phyloP scores from a whole-genome alignment of 805 yeast genomes.

The Blastobotrys muscicola region DNA sequence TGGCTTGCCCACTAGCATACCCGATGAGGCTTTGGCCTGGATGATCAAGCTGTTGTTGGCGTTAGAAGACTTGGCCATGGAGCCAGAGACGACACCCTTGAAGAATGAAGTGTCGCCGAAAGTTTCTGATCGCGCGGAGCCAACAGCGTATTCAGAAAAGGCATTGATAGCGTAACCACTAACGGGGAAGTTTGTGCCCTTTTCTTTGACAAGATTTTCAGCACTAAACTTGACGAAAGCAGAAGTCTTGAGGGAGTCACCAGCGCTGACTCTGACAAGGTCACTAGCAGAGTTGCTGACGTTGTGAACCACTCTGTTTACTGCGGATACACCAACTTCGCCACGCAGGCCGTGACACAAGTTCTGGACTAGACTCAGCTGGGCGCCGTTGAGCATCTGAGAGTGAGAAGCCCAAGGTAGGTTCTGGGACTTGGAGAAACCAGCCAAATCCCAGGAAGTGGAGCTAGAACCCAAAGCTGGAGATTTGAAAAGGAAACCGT shows the following conservation, averaged over 20 bases:
- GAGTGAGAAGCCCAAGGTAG: conserved; percentile 45
- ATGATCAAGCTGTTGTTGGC: conserved; percentile 5
- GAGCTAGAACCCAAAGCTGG: neutral
- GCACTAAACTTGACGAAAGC: conserved; percentile 33
- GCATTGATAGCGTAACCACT: conserved; percentile 33
- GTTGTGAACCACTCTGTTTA: conserved; percentile 47
- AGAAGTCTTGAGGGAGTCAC: conserved; percentile 50
- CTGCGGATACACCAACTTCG: conserved; percentile 44
- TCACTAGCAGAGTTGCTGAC: conserved; percentile 44
- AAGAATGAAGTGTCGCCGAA: conserved; percentile 13
- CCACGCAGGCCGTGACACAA: conserved; percentile 1
- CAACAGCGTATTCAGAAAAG: conserved; percentile 26
- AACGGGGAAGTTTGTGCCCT: conserved; percentile 32
- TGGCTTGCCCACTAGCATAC: conserved; percentile 15
- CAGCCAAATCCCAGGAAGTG: neutral
- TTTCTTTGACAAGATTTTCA: conserved; percentile 30
- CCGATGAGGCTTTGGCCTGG: conserved; percentile 1
- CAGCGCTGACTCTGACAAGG: conserved; percentile 50
- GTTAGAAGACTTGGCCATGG: conserved; percentile 10
- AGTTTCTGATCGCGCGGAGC: neutral
- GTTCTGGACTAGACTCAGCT: conserved; percentile 31
- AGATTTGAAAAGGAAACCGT: neutral
- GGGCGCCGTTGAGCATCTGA: conserved; percentile 36
- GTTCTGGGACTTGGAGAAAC: conserved; percentile 31
- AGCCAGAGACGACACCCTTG: conserved; percentile 15